Conservation (phyloP, 495 filamentous ascomycete genomes). For the Xylaria curta region DNA sequence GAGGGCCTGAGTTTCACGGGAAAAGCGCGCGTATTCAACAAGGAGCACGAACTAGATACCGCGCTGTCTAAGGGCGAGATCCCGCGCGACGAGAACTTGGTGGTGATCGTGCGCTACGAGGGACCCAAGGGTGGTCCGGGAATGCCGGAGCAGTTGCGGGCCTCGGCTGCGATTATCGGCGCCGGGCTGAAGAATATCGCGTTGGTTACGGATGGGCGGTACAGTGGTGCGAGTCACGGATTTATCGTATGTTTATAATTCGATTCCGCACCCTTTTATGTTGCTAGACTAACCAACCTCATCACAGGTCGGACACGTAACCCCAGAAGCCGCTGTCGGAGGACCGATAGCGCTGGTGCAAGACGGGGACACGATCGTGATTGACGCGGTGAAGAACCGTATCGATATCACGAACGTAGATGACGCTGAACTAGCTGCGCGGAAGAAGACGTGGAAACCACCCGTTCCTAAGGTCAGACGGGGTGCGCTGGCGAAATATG, state of each 20-base stretch:
- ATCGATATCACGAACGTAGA: constrained; percentile 67
- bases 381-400: constrained; percentile 80
- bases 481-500: constrained; percentile 92
- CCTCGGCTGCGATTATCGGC: constrained; percentile 90
- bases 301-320: constrained; percentile 71
- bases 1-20: constrained; percentile 86
- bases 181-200: constrained; percentile 88
- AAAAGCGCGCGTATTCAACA: constrained; percentile 87
- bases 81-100: constrained; percentile 77
- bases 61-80: constrained; percentile 75
- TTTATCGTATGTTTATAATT: constrained; percentile 76
- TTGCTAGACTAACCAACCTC: constrained; percentile 34
- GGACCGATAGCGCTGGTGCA: constrained; percentile 82
- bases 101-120: constrained; percentile 92
- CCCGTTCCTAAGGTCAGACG: constrained; percentile 78
- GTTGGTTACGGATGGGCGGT: constrained; percentile 91
- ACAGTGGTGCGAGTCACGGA: constrained; percentile 88
- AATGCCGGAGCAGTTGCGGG: constrained; percentile 97
- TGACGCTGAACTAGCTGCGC: constrained; percentile 73
- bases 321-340: constrained; percentile 84
- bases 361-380: constrained; percentile 85
- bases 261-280: background rate
- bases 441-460: constrained; percentile 74
- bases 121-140: constrained; percentile 94
- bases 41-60: constrained; percentile 78